Percentiles rank a stretch among this genome's conserved stretches.
These are phyloP conservation scores for Pterula multifida DNA, from an alignment of 1,284 basidiomycete species.

Conservation along the genomic window DNA sequence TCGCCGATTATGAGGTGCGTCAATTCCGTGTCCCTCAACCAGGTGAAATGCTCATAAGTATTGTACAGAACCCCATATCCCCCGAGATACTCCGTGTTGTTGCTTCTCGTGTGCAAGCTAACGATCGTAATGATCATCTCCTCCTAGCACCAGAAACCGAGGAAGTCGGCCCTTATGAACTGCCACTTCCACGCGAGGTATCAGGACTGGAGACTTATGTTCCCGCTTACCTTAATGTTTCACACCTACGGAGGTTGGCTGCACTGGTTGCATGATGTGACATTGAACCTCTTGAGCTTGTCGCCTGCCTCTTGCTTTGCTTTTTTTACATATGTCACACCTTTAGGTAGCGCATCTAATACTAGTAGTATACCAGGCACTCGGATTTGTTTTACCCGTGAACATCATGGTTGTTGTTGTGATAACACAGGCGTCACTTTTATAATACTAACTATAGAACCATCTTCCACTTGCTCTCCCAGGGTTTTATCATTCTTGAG, in stretches of 20 bases:
- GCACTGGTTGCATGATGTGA: conserved; percentile 51
- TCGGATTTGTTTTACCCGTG: not conserved
- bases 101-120: conserved; percentile 84
- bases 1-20: conserved; percentile 91
- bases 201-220: conserved; percentile 83
- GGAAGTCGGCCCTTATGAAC: conserved; percentile 87
- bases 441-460: conserved; percentile 4
- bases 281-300: conserved; percentile 10
- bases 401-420: not conserved
- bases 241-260: conserved; percentile 71
- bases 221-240: conserved; percentile 76
- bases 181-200: conserved; percentile 78
- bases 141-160: conserved; percentile 90
- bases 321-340: conserved; percentile 12
- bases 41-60: conserved; percentile 8
- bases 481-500: conserved; percentile 9
- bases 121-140: conserved; percentile 92
- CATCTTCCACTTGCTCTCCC: conserved; percentile 10
- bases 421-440: not conserved
- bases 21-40: not conserved
- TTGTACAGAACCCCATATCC: conserved; percentile 78
- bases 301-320: conserved; percentile 14
- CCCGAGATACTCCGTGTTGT: conserved; percentile 96
- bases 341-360: not conserved
- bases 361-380: not conserved